These are phyloP conservation scores for Termitomyces sp. DNA, from an alignment of 1,284 basidiomycete species.

Conservation along the genomic window DNA sequence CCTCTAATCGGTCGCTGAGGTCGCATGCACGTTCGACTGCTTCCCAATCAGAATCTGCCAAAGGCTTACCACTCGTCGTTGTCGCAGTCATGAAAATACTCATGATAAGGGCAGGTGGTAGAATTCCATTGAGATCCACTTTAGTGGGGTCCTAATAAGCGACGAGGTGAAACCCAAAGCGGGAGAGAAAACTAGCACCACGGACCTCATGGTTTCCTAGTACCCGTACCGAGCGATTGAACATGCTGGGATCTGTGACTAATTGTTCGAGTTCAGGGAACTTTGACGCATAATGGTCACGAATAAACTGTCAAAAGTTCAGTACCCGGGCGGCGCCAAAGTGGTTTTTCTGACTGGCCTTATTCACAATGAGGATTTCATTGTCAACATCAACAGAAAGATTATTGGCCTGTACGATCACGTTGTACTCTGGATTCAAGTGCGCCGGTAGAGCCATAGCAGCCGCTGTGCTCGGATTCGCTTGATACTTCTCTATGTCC, in stretches of 20 bases:
- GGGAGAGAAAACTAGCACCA: slow-evolving; percentile 4
- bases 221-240: slow-evolving; percentile 85
- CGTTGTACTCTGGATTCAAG: slow-evolving; percentile 91
- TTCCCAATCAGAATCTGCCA: slow-evolving; percentile 72
- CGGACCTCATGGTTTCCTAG: slow-evolving; percentile 79
- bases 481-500: slow-evolving; percentile 87
- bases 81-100: slow-evolving; percentile 96
- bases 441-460: slow-evolving; percentile 78
- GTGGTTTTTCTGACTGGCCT: slow-evolving; percentile 52
- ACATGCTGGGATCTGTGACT: slow-evolving; percentile 88
- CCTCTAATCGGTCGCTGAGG: slow-evolving; percentile 83
- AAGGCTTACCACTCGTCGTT: slow-evolving; percentile 75
- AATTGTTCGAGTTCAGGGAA: slow-evolving; percentile 98
- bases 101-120: slow-evolving; percentile 92
- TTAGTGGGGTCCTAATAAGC: slow-evolving; percentile 70
- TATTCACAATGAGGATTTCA: slow-evolving; percentile 95
- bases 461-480: slow-evolving; percentile 71
- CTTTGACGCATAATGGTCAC: slow-evolving; percentile 94
- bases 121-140: slow-evolving; percentile 72
- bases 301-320: slow-evolving; percentile 72
- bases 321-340: slow-evolving; percentile 8
- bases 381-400: slow-evolving; percentile 98
- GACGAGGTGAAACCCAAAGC: slow-evolving; percentile 1
- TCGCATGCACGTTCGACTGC: slow-evolving; percentile 83
- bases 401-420: slow-evolving; percentile 98